Percentiles rank a stretch among this genome's conserved stretches.
Evolutionary conservation across 345 rosid genomes (phyloP).

Genomic region (Eucalyptus decipiens): DNA sequence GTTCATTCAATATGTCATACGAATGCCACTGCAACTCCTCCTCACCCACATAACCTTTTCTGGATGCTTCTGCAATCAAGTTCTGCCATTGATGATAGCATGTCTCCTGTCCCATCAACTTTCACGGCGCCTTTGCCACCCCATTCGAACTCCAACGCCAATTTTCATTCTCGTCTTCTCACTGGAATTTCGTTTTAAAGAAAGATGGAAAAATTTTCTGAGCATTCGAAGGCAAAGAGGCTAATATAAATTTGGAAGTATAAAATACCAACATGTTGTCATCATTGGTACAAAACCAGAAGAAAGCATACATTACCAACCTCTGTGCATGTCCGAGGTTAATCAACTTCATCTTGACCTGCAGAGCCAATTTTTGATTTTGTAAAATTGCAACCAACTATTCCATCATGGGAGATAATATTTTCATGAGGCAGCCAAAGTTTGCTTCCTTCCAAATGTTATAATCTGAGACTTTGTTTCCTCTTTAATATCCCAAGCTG

Average conservation of each 20-base stretch:
- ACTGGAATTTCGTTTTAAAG: conserved; percentile 24
- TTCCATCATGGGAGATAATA: not conserved
- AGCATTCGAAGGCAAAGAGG: not conserved
- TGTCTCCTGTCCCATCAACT: conserved; percentile 55
- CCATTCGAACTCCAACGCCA: conserved; percentile 55
- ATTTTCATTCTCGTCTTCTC: conserved; percentile 67
- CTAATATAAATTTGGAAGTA: not conserved
- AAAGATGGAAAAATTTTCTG: not conserved
- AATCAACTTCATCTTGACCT: conserved; percentile 75
- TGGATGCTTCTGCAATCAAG: conserved; percentile 79
- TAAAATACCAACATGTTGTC: not conserved
- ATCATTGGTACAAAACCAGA: not conserved
- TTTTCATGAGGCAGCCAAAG: not conserved
- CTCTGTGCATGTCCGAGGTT: conserved; percentile 79
- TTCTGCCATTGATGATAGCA: conserved; percentile 84
- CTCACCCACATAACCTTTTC: conserved; percentile 46
- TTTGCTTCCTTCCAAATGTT: not conserved
- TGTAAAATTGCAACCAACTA: not conserved
- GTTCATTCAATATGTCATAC: conserved; percentile 39
- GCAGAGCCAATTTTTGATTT: conserved; percentile 11
- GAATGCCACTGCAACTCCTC: conserved; percentile 80
- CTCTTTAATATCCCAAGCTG: not conserved
- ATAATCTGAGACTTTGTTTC: not conserved
- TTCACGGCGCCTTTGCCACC: conserved; percentile 70
- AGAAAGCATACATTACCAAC: conserved; percentile 15